Evolutionary conservation across 1,139 yeast species (phyloP).

Genomic region (Wickerhamomyces sp.): DNA sequence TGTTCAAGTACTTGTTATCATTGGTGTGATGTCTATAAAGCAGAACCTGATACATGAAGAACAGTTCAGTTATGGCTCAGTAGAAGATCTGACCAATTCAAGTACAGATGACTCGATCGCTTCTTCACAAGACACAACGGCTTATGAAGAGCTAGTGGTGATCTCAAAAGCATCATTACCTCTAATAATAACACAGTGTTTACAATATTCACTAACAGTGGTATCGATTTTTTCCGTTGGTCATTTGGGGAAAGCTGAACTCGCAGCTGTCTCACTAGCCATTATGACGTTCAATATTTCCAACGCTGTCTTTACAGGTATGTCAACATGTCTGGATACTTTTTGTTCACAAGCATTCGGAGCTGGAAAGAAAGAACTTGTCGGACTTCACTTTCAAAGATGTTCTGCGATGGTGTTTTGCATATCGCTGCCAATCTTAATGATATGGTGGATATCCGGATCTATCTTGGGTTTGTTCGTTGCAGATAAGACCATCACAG

Average conservation of each 20-base stretch:
- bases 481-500: slow-evolving; percentile 29
- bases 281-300: slow-evolving; percentile 46
- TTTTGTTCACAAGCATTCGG: slow-evolving; percentile 52
- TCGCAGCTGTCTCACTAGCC: slow-evolving; percentile 37
- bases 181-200: slow-evolving; percentile 59
- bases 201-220: slow-evolving; percentile 75
- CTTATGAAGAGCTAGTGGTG: slow-evolving; percentile 25
- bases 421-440: slow-evolving; percentile 29
- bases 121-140: slow-evolving; percentile 14
- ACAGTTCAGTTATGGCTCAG: not conserved
- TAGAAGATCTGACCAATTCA: not conserved
- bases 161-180: slow-evolving; percentile 42
- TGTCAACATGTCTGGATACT: slow-evolving; percentile 51
- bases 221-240: slow-evolving; percentile 82
- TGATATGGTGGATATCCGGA: slow-evolving; percentile 37
- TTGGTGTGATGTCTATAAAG: not conserved
- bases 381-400: slow-evolving; percentile 38
- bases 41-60: not conserved
- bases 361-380: slow-evolving; percentile 30
- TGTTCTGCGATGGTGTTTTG: slow-evolving; percentile 37
- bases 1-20: no score
- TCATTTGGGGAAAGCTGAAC: slow-evolving; percentile 58
- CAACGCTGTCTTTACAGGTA: slow-evolving; percentile 46
- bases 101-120: not conserved
- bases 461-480: slow-evolving; percentile 27